Base-by-base conservation (phyloP, 805 yeast species). In the Dipodascopsis uninucleata region DNA sequence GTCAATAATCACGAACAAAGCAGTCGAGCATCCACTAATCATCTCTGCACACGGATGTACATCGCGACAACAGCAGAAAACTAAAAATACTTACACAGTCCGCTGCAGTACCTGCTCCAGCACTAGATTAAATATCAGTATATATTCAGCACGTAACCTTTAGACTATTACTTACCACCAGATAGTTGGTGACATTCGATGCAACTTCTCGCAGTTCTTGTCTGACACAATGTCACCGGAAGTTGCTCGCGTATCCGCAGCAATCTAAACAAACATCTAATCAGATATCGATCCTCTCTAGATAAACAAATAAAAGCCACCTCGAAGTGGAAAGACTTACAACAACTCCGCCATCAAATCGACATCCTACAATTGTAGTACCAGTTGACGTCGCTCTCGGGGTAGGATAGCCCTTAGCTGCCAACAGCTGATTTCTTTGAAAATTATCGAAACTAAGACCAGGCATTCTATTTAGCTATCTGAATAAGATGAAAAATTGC, bases 41-140 rank as follows among this genome's bases (percentile, higher is more conserved):
- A n/a, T n/a, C n/a, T n/a, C n/a, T n/a, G n/a, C n/a, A n/a, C n/a
- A n/a, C n/a, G n/a, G n/a, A n/a, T n/a, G n/a, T n/a, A n/a, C n/a
- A n/a, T n/a, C n/a, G n/a, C n/a, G 29, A 14, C 14, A 12, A 26
- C 12, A 12, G 29, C 14, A 12, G 16, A 10, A 12, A 10, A 23
- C n/a, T 29, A n/a, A 8, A 10, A 10, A 18, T 12, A 41, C 57
- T 5, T 49, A 53, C 59, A 9, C 97, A 93, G 65, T 93, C 98
- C 5, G 98, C 97, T 24, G 98, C 98, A n/a, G 98, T 93, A 66
- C 98, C 98, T 2, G 98, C 98, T 61, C 98, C 98, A 41, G 98
- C 98, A 79, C 98, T 50, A 36, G 14, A 29, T n/a, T n/a, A 12
- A 14, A 26, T 14, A 26, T 12, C 12, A 26, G 14, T 26, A 12